Conservation (phyloP, 2,329 filamentous ascomycete species). For the Exophiala viscosa region DNA sequence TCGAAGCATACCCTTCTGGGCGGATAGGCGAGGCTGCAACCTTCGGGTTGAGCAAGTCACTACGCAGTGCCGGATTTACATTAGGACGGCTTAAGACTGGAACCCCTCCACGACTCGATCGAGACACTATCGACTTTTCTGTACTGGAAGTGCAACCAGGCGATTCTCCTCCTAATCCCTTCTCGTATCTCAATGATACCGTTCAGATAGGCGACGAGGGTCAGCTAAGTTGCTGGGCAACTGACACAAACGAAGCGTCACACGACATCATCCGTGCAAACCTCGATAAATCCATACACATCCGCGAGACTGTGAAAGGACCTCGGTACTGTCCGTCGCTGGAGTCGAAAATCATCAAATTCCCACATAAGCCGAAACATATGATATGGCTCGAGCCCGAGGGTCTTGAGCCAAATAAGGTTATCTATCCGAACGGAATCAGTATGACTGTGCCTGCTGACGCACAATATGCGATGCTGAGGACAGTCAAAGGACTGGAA, state of each 20-base stretch:
- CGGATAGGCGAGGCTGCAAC: conserved; percentile 93
- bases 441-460: conserved; percentile 94
- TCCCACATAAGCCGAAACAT: conserved; percentile 73
- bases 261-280: conserved; percentile 84
- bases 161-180: conserved; percentile 81
- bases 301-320: conserved; percentile 89
- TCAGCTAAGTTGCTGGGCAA: conserved; percentile 82
- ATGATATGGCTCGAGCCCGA: conserved; percentile 97
- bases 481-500: conserved; percentile 82
- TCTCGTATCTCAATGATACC: conserved; percentile 79
- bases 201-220: conserved; percentile 67
- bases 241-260: conserved; percentile 76
- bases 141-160: conserved; percentile 70
- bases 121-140: conserved; percentile 74
- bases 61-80: conserved; percentile 82
- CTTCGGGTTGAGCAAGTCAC: conserved; percentile 84
- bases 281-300: conserved; percentile 94
- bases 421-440: conserved; percentile 94
- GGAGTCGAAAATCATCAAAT: conserved; percentile 89
- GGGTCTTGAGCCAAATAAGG: conserved; percentile 75
- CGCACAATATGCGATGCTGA: conserved; percentile 79
- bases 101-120: conserved; percentile 82
- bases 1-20: conserved; percentile 79
- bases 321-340: conserved; percentile 93
- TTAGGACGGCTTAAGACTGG: conserved; percentile 92